Percentiles rank a stretch among this genome's conserved stretches.
These are phyloP conservation scores for Trypanosomatidae sp. DNA, from an alignment of 208 protist species.

Conservation along the genomic window DNA sequence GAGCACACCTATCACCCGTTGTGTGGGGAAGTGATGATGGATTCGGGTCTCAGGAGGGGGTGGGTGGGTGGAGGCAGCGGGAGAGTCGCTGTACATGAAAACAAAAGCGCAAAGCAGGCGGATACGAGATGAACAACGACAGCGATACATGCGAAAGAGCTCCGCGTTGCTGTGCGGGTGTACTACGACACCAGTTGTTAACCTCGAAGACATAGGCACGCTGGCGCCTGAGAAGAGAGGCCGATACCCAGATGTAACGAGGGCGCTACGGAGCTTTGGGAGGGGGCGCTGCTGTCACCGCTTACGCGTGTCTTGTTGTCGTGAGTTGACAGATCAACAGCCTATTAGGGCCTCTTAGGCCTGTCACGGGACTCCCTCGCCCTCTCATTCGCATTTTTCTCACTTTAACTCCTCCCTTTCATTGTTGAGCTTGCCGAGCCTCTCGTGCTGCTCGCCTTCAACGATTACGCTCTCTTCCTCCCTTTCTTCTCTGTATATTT, in stretches of 20 bases:
- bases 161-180: not conserved
- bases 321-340: not conserved
- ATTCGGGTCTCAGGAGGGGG: not conserved
- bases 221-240: not conserved
- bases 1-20: not conserved
- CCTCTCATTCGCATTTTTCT: not conserved
- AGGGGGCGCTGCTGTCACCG: not conserved
- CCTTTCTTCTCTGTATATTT: constrained; percentile 1
- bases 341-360: not conserved
- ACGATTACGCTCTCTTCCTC: constrained; percentile 5
- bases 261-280: not conserved
- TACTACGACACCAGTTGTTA: not conserved
- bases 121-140: not conserved
- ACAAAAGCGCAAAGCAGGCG: not conserved
- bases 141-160: not conserved
- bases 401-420: not conserved
- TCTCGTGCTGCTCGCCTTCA: not conserved
- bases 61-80: not conserved
- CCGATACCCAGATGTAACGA: not conserved
- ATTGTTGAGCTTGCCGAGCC: not conserved
- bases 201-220: not conserved
- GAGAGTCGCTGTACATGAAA: not conserved
- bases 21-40: not conserved
- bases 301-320: not conserved
- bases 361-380: not conserved